Conservation (phyloP, 2,329 filamentous ascomycete genomes). For the Xylariaceae sp. region DNA sequence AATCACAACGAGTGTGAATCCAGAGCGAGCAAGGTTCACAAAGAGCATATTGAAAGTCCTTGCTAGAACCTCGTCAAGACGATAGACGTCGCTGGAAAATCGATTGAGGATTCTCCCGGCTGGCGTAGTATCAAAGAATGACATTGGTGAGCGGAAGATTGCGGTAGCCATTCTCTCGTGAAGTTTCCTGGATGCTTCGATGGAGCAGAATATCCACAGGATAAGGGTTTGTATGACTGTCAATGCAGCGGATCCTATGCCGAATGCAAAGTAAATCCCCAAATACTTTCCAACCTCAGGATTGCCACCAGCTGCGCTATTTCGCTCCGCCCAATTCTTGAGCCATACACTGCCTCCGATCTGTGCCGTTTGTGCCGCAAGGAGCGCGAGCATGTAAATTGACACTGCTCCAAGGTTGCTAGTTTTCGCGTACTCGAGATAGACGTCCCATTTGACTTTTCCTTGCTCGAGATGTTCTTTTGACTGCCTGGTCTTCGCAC, state of each 20-base stretch:
- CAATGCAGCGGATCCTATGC: conserved; percentile 77
- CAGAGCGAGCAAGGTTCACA: conserved; percentile 66
- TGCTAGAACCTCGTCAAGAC: conserved; percentile 87
- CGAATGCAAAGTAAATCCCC: conserved; percentile 92
- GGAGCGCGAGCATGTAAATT: conserved; percentile 72
- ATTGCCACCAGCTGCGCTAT: conserved; percentile 65
- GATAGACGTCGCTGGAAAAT: conserved; percentile 84
- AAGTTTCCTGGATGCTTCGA: conserved; percentile 94
- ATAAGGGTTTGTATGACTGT: conserved; percentile 91
- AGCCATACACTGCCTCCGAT: conserved; percentile 89
- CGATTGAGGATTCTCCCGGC: conserved; percentile 94
- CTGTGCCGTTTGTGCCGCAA: conserved; percentile 76
- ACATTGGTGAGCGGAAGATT: conserved; percentile 97
- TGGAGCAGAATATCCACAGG: conserved; percentile 99
- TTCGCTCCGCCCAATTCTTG: conserved; percentile 84
- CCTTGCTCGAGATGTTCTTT: conserved; percentile 92
- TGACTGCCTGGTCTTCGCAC: conserved; percentile 72
- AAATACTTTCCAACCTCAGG: conserved; percentile 82
- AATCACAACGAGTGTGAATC: conserved; percentile 85
- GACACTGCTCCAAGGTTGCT: conserved; percentile 82
- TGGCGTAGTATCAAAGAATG: conserved; percentile 96
- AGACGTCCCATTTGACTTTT: conserved; percentile 97
- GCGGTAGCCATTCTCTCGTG: conserved; percentile 97
- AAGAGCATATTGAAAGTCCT: conserved; percentile 98
- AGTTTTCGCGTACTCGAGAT: conserved; percentile 88